Percentiles rank a stretch among this genome's conserved stretches.
phyloP scores from a whole-genome alignment of 768 basidiomycete genomes.

The Russula abietina region DNA sequence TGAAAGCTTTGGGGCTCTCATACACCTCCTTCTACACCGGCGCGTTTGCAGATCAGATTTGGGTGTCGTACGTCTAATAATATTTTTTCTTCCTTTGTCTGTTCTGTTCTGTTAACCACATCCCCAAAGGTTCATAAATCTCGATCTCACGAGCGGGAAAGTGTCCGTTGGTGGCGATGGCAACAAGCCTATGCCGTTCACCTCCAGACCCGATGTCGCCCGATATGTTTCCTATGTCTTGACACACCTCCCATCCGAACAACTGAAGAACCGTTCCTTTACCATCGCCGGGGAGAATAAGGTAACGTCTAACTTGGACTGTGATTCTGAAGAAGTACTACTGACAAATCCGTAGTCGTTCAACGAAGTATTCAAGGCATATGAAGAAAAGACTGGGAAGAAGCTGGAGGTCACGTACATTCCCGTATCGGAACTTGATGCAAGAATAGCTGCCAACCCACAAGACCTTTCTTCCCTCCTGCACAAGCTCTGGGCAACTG shows the following conservation, averaged over 20 bases:
- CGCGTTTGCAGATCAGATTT: neutral
- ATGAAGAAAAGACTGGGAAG: conserved; percentile 24
- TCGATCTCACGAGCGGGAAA: conserved; percentile 18
- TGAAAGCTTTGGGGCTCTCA: neutral
- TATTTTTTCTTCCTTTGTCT: neutral
- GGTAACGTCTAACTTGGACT: neutral
- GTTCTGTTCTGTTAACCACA: neutral
- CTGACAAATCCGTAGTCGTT: neutral
- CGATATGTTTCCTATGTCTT: neutral
- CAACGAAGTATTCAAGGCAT: conserved; percentile 25
- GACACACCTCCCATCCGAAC: neutral
- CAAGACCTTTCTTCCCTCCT: conserved; percentile 11
- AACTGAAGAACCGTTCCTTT: neutral
- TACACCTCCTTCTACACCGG: conserved; percentile 24
- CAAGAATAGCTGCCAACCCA: conserved; percentile 17
- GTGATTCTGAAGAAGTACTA: neutral
- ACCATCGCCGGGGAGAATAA: neutral
- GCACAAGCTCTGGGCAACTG: conserved; percentile 16
- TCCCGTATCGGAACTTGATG: conserved; percentile 17
- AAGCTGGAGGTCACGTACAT: conserved; percentile 22
- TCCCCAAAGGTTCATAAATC: neutral
- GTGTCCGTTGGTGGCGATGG: conserved; percentile 23
- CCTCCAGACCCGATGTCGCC: conserved; percentile 3
- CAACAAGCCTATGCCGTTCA: conserved; percentile 22
- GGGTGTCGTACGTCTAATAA: neutral